Conservation (phyloP, 1,284 basidiomycete species). For the Meripilus lineatus region DNA sequence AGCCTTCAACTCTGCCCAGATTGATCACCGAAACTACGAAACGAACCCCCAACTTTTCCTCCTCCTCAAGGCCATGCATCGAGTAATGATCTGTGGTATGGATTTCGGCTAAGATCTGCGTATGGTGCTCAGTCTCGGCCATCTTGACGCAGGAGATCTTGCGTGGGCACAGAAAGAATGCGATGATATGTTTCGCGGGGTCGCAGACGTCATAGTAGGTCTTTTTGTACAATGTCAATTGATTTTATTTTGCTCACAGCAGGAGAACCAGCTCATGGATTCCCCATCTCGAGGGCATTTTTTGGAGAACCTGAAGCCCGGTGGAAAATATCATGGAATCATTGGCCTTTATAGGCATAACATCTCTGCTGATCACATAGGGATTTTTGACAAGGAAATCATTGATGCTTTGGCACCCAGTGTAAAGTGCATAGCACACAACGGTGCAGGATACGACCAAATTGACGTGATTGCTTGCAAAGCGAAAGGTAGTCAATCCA, state of each 20-base stretch:
- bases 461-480: slow-evolving; percentile 77
- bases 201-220: slow-evolving; percentile 77
- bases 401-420: slow-evolving; percentile 60
- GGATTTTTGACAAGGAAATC: slow-evolving; percentile 77
- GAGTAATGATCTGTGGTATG: slow-evolving; percentile 19
- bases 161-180: slow-evolving; percentile 80
- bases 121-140: neutral
- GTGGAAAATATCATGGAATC: slow-evolving; percentile 70
- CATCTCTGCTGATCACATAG: slow-evolving; percentile 58
- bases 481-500: slow-evolving; percentile 44
- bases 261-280: slow-evolving; percentile 38
- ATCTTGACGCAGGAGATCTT: slow-evolving; percentile 47
- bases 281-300: slow-evolving; percentile 66
- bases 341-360: slow-evolving; percentile 82
- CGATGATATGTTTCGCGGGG: slow-evolving; percentile 55
- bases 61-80: slow-evolving; percentile 14
- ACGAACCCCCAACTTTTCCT: no score
- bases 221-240: neutral
- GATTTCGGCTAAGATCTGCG: neutral
- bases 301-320: slow-evolving; percentile 55
- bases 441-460: slow-evolving; percentile 90
- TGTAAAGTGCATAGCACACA: slow-evolving; percentile 86
- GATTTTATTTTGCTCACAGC: neutral
- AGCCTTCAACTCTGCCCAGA: no score
- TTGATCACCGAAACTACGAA: no score